Percentiles rank a stretch among this genome's conserved stretches.
phyloP scores from a whole-genome alignment of 2,329 filamentous ascomycete genomes.

The Aspergillus quadricinctus region DNA sequence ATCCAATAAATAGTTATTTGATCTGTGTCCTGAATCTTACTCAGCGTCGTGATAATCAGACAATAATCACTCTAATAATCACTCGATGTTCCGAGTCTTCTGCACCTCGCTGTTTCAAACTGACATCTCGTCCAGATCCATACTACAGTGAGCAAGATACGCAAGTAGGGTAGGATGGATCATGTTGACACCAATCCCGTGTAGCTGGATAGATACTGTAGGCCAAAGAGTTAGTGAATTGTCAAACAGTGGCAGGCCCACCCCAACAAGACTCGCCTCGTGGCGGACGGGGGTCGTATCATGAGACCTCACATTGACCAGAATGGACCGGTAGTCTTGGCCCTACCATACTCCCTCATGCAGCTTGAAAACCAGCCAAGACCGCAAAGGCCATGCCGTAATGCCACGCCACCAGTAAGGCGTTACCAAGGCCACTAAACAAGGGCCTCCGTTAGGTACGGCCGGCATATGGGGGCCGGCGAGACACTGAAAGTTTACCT shows the following conservation, averaged over 20 bases:
- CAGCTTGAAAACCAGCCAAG: not conserved
- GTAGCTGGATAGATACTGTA: not conserved
- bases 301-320: not conserved
- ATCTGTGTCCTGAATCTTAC: too few species aligned
- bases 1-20: not conserved
- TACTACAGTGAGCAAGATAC: not conserved
- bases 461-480: constrained; percentile 8
- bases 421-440: constrained; percentile 1
- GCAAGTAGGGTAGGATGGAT: not conserved
- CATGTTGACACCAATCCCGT: not conserved
- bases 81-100: not conserved
- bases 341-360: not conserved
- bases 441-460: constrained; percentile 7
- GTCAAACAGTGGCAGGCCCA: not conserved
- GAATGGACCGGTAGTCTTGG: not conserved
- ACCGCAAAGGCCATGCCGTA: not conserved
- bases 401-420: not conserved
- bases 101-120: not conserved
- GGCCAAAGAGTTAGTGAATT: not conserved
- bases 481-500: constrained; percentile 2
- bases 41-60: not conserved
- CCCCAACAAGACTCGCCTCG: not conserved
- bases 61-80: not conserved
- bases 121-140: not conserved
- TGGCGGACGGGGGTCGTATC: not conserved